Evolutionary conservation across 1,284 basidiomycete species (phyloP).

Genomic region (Gymnopus androsaceus): DNA sequence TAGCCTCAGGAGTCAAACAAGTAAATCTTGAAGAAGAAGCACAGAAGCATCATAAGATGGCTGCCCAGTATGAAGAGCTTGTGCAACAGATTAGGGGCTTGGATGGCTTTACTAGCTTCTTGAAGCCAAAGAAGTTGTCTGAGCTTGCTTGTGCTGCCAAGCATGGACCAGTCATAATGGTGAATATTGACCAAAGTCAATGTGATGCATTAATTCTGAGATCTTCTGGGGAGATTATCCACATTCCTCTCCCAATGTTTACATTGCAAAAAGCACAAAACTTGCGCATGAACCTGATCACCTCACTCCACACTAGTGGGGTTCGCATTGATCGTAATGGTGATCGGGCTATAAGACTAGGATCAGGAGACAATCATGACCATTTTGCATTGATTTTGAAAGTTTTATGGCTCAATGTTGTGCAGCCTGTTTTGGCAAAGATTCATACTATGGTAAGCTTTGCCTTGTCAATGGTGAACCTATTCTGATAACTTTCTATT

Average conservation of each 20-base stretch:
- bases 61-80: too few relatives aligned
- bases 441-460: too few relatives aligned
- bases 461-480: too few relatives aligned
- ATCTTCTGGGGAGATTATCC: neutral
- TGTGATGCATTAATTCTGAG: slow-evolving; percentile 3
- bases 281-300: neutral
- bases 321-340: neutral
- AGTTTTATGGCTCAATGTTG: neutral
- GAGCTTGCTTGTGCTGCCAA: too few relatives aligned
- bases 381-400: too few relatives aligned
- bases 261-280: neutral
- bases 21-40: neutral
- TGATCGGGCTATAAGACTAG: too few relatives aligned
- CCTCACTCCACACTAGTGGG: neutral
- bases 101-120: too few relatives aligned
- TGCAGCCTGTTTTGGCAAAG: neutral
- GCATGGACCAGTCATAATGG: too few relatives aligned
- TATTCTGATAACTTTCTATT: too few relatives aligned
- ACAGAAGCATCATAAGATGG: neutral
- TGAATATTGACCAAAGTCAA: neutral
- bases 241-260: too few relatives aligned
- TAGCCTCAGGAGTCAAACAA: neutral
- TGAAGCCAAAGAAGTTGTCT: too few relatives aligned
- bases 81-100: too few relatives aligned
- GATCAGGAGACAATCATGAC: neutral